Base-by-base conservation (phyloP, 169 alveolate genomes). In the Plasmodium fragile region DNA sequence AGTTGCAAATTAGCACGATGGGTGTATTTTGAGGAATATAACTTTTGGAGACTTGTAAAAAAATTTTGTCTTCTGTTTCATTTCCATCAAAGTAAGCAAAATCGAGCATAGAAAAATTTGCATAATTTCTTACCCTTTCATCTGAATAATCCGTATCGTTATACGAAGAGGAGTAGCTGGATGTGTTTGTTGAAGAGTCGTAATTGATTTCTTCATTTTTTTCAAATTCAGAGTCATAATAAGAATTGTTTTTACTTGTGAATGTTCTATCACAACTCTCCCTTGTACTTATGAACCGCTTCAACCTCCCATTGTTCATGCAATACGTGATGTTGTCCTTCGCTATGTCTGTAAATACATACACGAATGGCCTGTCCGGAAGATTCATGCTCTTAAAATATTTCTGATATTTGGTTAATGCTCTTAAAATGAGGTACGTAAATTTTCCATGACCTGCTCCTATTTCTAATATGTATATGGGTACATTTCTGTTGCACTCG, bases 401-500 rank as follows among this genome's bases (percentile, higher is more conserved):
- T 52, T 93, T 89, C 32, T 92, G 83, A 91, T 95, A 96, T 36
- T 91, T 93, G 80, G 93, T 93, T 45, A 96, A 95, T 49, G 98
- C 98, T 82, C 95, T 92, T 65, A 96, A 94, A 79, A 96, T 90
- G 49, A 96, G 82, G 83, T 84, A 96, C 13, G 98, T 96, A 82
- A 96, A 96, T 32, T 96, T 95, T 1, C 98, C 98, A 92, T 96
- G 98, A 11, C 98, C 98, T 41, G 97, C 98, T 32, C 98, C 98
- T 49, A 96, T 90, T 73, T 96, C 98, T 73, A 96, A 78, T 45
- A 96, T 96, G 52, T 91, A 72, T 10, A 95, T 95, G 3, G 95
- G 97, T 28, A 73, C 92, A 52, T 81, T 90, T 16, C 92, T 92
- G 71, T 94, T 95, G 30, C 96, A 43, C 53, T 83, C 95, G 8